Base-by-base conservation (phyloP, 2,329 filamentous ascomycete genomes). In the Ophiognomonia clavigignenti-juglandacearum region DNA sequence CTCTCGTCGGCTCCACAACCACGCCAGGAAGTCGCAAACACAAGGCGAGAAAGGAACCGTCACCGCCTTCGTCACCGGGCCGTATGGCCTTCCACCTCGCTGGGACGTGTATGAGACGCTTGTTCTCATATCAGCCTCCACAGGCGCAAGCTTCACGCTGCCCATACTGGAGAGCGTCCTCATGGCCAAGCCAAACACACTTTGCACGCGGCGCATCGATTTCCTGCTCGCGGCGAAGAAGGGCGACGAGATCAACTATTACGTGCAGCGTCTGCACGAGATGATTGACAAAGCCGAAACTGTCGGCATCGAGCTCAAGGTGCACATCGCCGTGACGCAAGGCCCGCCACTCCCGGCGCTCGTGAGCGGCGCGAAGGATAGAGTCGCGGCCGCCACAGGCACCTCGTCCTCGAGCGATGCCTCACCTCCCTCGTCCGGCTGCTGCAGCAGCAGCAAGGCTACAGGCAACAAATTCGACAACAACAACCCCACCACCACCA, bases 71-170 rank as follows among this genome's bases (percentile, higher is more conserved):
- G 65, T 82, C 2, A 65, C 73, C 2, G 79, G 80, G 0, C 80
- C 79, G 0, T 82, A 75, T 38, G 79, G 79, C 14, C 62, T 62
- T 4, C 76, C 78, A 2, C 76, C 78, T 0, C 65, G 68, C 4
- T 81, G 77, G 75, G 69, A 80, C 39, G 66, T 75, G 0, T 83
- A 75, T 57, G 80, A 83, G 60, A 79, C 77, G 0, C 60, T 83
- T 36, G 64, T 83, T 4, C 65, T 83, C 4, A 75, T 83, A 35
- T 79, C 78, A 0, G 79, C 79, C 0, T 83, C 79, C 0, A 83
- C 80, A 0, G 80, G 80, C n/a, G 75, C 78, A 1, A 82, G 78
- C 4, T 83, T 79, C 46, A 79, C 75, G 1, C 61, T 83, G 6
- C 78, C 79, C 0, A 77, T 83, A 3, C 64, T 83, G 1, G 78